Base-by-base conservation (phyloP, 176 grass and related monocot genomes). In the Carex myosuroides region DNA sequence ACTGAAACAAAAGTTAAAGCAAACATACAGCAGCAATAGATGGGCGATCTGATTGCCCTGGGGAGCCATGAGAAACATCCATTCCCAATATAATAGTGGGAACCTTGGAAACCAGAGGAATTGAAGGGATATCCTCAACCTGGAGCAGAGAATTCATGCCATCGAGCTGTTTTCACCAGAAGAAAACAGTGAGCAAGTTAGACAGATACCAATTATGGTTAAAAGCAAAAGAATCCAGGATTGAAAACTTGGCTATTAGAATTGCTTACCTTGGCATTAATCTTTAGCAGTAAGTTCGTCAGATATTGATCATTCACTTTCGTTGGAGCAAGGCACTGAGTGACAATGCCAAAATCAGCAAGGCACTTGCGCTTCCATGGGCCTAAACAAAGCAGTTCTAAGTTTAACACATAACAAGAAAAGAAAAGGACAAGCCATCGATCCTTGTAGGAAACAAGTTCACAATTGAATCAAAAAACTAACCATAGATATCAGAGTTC, bases 301-400 rank as follows among this genome's bases (percentile, higher is more conserved):
- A 98, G 60, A 70, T 98, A 98, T 17, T 98, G 92, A 56, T 98
- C 95, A 65, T 98, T 98, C 3, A 98, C 85, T 86, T 89, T 95
- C 3, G 55, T 90, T n/a, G 96, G 96, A 7, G 96, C 93, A 13
- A 99, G 87, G 70, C 96, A 95, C 46, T 99, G 96, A 18, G 96
- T 95, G 13, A 95, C 85, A 73, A 99, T 99, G 24, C 97, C 97
- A 76, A 99, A 99, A 6, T 95, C 93, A 46, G 91, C 67, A 24
- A 99, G 93, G 52, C 93, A 99, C 82, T 95, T 95, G 13, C 87
- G 78, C 85, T 99, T 99, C 93, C 97, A 99, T 18, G 97, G 93
- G 9, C 93, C 90, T 99, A 86, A 89, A 78, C 32, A 44, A 52
- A 75, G 24, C 74, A 62, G 87, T 33, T 16, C 44, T 6, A 37